Base-by-base conservation (phyloP, 257 asterid genomes). In the Nicotiana paniculata region DNA sequence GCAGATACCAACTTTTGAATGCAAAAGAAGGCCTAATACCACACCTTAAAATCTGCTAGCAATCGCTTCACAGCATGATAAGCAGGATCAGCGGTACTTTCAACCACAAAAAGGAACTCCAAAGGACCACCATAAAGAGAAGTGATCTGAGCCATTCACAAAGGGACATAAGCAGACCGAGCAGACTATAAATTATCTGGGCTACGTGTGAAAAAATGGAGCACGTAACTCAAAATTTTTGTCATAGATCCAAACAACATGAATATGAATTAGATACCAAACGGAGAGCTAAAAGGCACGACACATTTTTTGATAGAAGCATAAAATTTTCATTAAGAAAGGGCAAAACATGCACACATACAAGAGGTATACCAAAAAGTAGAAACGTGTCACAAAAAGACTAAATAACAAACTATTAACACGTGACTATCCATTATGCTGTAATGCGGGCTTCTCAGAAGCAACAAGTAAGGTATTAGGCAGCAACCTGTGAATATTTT, bases 71-170 rank as follows among this genome's bases (percentile, higher is more conserved):
- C 92, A 0, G 98, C 98, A 88, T 84, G 93, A 90, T 93, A 96
- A 46, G 99, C 99, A 82, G 97, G 98, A 88, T 96, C 99, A 87
- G 91, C 96, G 46, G 86, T 90, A 86, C 97, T 93, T 57, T 96
- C 98, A 81, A 96, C 98, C 70, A 96, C 92, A 86, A 96, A 96
- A 78, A 94, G 92, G 87, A 94, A 96, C 83, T 96, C 97, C 89
- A 93, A 59, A 16, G 98, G 98, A 54, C 99, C 98, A 16, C 99
- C 99, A 86, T 94, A 94, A 83, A 96, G 89, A 86, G 97, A 93
- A 66, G 99, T 96, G 85, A 94, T 89, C 99, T 96, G 97, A 87
- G 86, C 75, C 79, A 86, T 86, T 81, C 81, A 88, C 64, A 59
- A 24, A 74, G 32, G 63, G 37, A 66, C 59, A 54, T 35, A 21